Percentiles rank a stretch among this genome's conserved stretches.
Evolutionary conservation across 371 early-diverging fungal genomes (phyloP).

Genomic region (Mucor racemosus): DNA sequence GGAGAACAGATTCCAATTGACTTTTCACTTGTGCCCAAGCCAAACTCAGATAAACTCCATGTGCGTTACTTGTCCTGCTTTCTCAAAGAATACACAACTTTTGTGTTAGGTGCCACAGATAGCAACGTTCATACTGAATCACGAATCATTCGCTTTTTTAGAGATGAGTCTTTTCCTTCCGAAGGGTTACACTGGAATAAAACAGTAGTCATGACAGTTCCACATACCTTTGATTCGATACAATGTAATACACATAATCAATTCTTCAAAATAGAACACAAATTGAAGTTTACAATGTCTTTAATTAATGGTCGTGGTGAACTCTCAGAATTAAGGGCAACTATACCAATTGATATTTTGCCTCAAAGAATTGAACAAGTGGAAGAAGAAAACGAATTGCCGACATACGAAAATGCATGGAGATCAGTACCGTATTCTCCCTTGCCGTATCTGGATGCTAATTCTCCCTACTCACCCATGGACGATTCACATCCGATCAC

Average conservation of each 20-base stretch:
- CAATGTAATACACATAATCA: slow-evolving; percentile 37
- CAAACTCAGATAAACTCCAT: slow-evolving; percentile 18
- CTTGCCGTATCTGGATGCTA: slow-evolving; percentile 11
- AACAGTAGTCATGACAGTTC: slow-evolving; percentile 26
- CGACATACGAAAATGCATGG: slow-evolving; percentile 41
- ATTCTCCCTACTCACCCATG: slow-evolving; percentile 20
- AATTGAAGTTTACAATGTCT: slow-evolving; percentile 42
- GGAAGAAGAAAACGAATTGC: slow-evolving; percentile 26
- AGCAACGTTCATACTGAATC: slow-evolving; percentile 31
- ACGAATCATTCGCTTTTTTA: slow-evolving; percentile 39
- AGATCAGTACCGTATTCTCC: slow-evolving; percentile 25
- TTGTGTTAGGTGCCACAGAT: slow-evolving; percentile 12
- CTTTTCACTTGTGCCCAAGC: slow-evolving; percentile 28
- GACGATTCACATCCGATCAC: slow-evolving; percentile 25
- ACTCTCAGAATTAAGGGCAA: slow-evolving; percentile 37
- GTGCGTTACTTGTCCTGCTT: slow-evolving; percentile 40
- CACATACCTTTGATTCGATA: slow-evolving; percentile 29
- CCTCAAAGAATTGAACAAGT: slow-evolving; percentile 7
- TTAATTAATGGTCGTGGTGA: slow-evolving; percentile 32
- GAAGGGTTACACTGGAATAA: slow-evolving; percentile 32
- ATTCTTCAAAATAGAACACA: slow-evolving; percentile 38
- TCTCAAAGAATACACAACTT: slow-evolving; percentile 48
- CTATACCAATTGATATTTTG: slow-evolving; percentile 37
- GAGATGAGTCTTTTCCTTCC: slow-evolving; percentile 35
- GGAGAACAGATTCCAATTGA: slow-evolving; percentile 44